Conservation (phyloP, 2,329 filamentous ascomycete species). For the Fusarium luffae region DNA sequence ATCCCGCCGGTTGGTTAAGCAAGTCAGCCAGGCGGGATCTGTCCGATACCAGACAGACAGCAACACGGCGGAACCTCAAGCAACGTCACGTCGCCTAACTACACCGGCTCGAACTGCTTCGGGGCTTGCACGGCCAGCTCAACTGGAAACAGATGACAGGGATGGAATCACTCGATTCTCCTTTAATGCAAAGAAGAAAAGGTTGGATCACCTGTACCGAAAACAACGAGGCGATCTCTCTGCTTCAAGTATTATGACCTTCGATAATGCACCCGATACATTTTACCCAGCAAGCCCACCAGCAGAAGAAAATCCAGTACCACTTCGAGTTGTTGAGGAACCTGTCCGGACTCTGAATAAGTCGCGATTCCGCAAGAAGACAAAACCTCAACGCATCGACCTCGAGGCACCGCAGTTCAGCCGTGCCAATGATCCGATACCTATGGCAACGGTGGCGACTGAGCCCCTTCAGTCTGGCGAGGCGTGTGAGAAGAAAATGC, state of each 20-base stretch:
- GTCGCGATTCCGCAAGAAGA: conserved; percentile 57
- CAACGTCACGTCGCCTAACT: conserved; percentile 7
- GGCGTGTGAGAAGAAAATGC: conserved; percentile 50
- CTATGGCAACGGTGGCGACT: conserved; percentile 3
- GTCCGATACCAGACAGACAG: conserved; percentile 41
- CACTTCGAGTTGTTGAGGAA: conserved; percentile 32
- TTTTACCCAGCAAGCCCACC: conserved; percentile 37
- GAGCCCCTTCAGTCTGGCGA: conserved; percentile 22
- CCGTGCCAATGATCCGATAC: conserved; percentile 65
- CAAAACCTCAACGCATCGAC: conserved; percentile 59
- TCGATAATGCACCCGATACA: conserved; percentile 27
- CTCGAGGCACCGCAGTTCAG: conserved; percentile 63
- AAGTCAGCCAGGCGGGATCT: conserved; percentile 43
- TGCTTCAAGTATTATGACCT: conserved; percentile 31
- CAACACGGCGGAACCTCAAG: not conserved
- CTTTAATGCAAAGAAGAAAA: conserved; percentile 64
- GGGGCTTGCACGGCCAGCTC: conserved; percentile 59
- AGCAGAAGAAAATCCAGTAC: conserved; percentile 40
- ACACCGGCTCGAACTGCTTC: conserved; percentile 27
- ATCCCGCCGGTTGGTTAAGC: conserved; percentile 48
- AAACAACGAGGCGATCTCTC: conserved; percentile 49
- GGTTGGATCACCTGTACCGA: conserved; percentile 66
- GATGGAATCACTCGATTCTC: conserved; percentile 50
- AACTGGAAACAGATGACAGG: conserved; percentile 62
- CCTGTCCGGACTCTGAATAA: conserved; percentile 21